These are phyloP conservation scores for Coemansia sp. DNA, from an alignment of 192 early-diverging fungal genomes.

Conservation along the genomic window DNA sequence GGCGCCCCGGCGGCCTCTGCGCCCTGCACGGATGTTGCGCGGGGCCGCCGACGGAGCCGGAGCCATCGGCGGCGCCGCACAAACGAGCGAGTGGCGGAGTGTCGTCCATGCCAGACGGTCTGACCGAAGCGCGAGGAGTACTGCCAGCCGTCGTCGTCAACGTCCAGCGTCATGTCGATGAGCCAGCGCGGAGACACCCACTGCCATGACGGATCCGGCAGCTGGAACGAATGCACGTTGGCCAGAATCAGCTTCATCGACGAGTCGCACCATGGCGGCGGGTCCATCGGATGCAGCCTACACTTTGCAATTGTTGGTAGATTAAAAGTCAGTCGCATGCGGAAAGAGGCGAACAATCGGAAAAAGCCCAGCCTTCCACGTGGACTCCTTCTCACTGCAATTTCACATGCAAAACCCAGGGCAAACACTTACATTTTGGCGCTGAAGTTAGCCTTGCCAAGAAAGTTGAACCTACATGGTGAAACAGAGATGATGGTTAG, in stretches of 20 bases:
- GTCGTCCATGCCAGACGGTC: conserved; percentile 19
- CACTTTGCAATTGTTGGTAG: background rate
- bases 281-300: conserved; percentile 54
- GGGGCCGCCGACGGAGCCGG: conserved; percentile 9
- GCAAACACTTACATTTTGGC: conserved; percentile 46
- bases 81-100: conserved; percentile 28
- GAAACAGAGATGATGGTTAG: background rate
- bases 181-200: conserved; percentile 58
- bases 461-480: conserved; percentile 47
- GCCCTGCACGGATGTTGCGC: background rate
- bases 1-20: background rate
- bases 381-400: background rate
- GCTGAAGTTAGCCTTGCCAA: conserved; percentile 52
- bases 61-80: conserved; percentile 25
- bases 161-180: conserved; percentile 56
- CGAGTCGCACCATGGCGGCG: conserved; percentile 54
- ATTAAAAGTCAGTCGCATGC: background rate
- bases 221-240: conserved; percentile 57
- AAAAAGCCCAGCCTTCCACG: background rate
- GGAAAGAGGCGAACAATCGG: background rate
- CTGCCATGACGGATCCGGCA: conserved; percentile 53
- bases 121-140: conserved; percentile 43
- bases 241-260: conserved; percentile 45
- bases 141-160: conserved; percentile 58
- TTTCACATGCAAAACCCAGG: background rate